Evolutionary conservation across 306 rosid species (phyloP).

Genomic region (Herpetospermum pedunculosum): DNA sequence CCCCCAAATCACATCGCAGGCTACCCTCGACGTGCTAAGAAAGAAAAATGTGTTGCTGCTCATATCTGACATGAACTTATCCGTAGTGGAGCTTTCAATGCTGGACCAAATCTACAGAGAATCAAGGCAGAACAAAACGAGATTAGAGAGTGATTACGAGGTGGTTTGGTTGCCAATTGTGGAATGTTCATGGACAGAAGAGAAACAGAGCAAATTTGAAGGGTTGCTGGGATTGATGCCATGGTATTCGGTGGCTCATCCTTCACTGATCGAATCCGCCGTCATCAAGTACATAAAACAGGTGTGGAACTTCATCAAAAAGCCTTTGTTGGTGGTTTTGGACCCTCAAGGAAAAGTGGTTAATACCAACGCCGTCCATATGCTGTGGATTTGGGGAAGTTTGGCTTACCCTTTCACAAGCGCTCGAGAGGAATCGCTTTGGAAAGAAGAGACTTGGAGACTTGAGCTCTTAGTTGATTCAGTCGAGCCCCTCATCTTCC

Average conservation of each 20-base stretch:
- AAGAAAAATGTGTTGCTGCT: conserved; percentile 51
- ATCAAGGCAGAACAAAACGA: conserved; percentile 22
- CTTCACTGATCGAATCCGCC: conserved; percentile 33
- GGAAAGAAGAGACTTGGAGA: conserved; percentile 53
- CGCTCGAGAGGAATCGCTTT: conserved; percentile 39
- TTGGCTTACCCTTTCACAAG: conserved; percentile 52
- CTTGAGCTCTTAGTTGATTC: conserved; percentile 39
- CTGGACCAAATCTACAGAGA: conserved; percentile 45
- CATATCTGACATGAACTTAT: conserved; percentile 37
- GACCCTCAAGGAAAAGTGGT: conserved; percentile 48
- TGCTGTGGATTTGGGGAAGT: conserved; percentile 68
- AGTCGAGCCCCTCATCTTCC: conserved; percentile 32
- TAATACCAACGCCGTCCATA: conserved; percentile 51
- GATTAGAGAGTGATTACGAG: conserved; percentile 29
- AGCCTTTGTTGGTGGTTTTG: conserved; percentile 43
- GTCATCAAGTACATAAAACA: conserved; percentile 29
- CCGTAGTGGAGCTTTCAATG: conserved; percentile 33
- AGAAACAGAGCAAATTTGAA: conserved; percentile 19
- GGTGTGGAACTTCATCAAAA: conserved; percentile 44
- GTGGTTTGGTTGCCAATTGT: conserved; percentile 50
- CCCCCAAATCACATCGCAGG: conserved; percentile 37
- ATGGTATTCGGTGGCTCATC: conserved; percentile 45
- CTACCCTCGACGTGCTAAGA: conserved; percentile 37
- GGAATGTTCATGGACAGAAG: conserved; percentile 9
- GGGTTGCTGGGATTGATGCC: conserved; percentile 21